A percentile compares a stretch with the other conserved stretches of the same genome.
phyloP scores from a whole-genome alignment of 1,139 yeast genomes.

The Petasospora rhodanensis region DNA sequence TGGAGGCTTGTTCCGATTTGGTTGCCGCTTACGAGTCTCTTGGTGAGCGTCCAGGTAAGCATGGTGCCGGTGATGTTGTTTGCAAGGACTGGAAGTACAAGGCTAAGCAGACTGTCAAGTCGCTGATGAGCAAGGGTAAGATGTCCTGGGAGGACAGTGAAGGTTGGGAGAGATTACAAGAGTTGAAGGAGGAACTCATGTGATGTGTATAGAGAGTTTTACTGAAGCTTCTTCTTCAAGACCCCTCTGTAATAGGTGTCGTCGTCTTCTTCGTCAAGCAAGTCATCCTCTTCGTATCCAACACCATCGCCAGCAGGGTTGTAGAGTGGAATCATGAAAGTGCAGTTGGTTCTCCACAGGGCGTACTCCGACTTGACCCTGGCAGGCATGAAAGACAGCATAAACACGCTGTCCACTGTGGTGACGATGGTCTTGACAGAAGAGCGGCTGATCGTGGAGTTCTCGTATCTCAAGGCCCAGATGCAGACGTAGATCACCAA shows the following conservation, averaged over 20 bases:
- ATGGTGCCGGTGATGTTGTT: slow-evolving; percentile 77
- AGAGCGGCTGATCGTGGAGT: slow-evolving; percentile 37
- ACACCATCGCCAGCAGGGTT: too few species aligned
- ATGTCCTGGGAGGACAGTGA: slow-evolving; percentile 74
- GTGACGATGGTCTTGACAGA: slow-evolving; percentile 30
- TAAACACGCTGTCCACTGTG: slow-evolving; percentile 18
- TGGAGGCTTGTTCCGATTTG: slow-evolving; percentile 73
- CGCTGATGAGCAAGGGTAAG: slow-evolving; percentile 76
- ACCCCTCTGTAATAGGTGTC: too few species aligned
- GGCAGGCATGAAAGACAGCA: slow-evolving; percentile 5
- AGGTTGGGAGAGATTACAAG: slow-evolving; percentile 66
- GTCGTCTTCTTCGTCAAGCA: too few species aligned
- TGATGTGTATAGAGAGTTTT: too few species aligned
- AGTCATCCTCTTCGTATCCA: too few species aligned
- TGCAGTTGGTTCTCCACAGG: slow-evolving; percentile 9
- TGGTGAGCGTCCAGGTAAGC: slow-evolving; percentile 83
- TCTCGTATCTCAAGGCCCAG: slow-evolving; percentile 39
- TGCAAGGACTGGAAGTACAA: slow-evolving; percentile 92
- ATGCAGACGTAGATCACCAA: slow-evolving; percentile 36
- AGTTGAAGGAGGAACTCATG: slow-evolving; percentile 45
- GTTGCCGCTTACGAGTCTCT: slow-evolving; percentile 84
- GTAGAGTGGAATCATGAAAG: slow-evolving; percentile 13
- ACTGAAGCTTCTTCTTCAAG: too few species aligned
- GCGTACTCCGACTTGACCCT: slow-evolving; percentile 6
- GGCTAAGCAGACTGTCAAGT: slow-evolving; percentile 65